Percentiles rank a stretch among this genome's conserved stretches.
Conservation (phyloP, 305 asterid species). For the Fraxinus greggii region DNA sequence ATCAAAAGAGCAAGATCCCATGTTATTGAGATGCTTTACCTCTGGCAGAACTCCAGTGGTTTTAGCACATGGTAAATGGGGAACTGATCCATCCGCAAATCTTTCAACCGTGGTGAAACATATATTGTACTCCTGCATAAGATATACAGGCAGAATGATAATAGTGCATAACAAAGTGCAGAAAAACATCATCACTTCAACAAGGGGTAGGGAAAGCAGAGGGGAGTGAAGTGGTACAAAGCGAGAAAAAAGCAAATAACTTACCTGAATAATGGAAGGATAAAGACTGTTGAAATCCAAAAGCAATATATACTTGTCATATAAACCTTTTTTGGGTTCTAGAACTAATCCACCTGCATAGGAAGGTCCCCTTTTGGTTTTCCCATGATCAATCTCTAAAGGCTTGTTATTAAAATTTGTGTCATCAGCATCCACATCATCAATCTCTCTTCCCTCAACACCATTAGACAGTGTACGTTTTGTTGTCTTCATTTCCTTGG, state of each 20-base stretch:
- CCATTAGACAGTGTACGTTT: conserved; percentile 62
- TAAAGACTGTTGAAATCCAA: conserved; percentile 99
- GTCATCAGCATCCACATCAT: conserved; percentile 39
- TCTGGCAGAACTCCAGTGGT: conserved; percentile 84
- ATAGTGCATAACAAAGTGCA: background rate
- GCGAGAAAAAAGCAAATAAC: conserved; percentile 23
- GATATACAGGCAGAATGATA: conserved; percentile 15
- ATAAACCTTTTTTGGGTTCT: conserved; percentile 96
- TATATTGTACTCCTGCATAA: conserved; percentile 85
- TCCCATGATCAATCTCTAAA: conserved; percentile 46
- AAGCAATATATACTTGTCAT: conserved; percentile 89
- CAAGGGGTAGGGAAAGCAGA: conserved; percentile 16
- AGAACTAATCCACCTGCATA: conserved; percentile 95
- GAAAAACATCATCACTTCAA: conserved; percentile 9
- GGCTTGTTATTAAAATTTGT: conserved; percentile 48
- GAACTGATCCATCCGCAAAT: conserved; percentile 58
- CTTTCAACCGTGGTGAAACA: conserved; percentile 97
- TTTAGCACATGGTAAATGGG: conserved; percentile 71
- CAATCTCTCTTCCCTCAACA: conserved; percentile 53
- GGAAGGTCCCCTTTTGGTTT: conserved; percentile 81
- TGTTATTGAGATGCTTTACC: conserved; percentile 47
- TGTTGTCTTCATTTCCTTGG: conserved; percentile 56
- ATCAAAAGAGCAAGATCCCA: conserved; percentile 1
- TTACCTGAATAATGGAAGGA: conserved; percentile 98
- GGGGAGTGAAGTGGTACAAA: conserved; percentile 20